Evolutionary conservation across 768 basidiomycete genomes (phyloP).

Genomic region (Cantharellus anzutake): DNA sequence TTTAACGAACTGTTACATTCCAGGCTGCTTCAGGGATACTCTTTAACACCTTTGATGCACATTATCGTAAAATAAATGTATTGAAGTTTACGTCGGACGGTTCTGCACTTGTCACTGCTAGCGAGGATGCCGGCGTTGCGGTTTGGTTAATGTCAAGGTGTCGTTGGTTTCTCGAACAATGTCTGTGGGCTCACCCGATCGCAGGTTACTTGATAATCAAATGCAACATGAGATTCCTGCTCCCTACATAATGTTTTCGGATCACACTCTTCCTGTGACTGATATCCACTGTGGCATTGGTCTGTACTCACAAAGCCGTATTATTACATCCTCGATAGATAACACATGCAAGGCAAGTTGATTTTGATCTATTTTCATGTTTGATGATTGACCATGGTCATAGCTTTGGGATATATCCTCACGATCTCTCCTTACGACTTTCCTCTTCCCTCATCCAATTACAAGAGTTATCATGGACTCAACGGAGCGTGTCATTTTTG

Average conservation of each 20-base stretch:
- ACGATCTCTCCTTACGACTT: conserved; percentile 61
- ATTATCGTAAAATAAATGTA: conserved; percentile 76
- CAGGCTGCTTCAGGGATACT: conserved; percentile 89
- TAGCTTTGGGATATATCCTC: conserved; percentile 73
- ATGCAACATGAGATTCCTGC: conserved; percentile 54
- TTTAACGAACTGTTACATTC: conserved; percentile 2
- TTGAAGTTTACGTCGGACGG: conserved; percentile 74
- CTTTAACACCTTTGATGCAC: conserved; percentile 83
- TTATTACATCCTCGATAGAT: conserved; percentile 70
- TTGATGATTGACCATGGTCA: conserved; percentile 8
- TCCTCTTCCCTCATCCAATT: conserved; percentile 67
- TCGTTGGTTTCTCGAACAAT: not conserved
- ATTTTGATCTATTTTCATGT: conserved; percentile 5
- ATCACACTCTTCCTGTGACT: conserved; percentile 83
- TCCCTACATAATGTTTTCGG: conserved; percentile 63
- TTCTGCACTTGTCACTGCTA: conserved; percentile 61
- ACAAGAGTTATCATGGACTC: conserved; percentile 53
- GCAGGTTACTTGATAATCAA: conserved; percentile 57
- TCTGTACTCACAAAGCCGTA: conserved; percentile 51
- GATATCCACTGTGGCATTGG: conserved; percentile 69
- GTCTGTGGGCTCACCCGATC: not conserved
- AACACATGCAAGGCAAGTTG: conserved; percentile 69
- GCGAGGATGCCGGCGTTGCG: conserved; percentile 75
- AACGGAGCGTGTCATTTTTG: conserved; percentile 81
- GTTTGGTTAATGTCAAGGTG: conserved; percentile 84